Conservation (phyloP, 768 basidiomycete species). For the Hygrocybe coccinea region DNA sequence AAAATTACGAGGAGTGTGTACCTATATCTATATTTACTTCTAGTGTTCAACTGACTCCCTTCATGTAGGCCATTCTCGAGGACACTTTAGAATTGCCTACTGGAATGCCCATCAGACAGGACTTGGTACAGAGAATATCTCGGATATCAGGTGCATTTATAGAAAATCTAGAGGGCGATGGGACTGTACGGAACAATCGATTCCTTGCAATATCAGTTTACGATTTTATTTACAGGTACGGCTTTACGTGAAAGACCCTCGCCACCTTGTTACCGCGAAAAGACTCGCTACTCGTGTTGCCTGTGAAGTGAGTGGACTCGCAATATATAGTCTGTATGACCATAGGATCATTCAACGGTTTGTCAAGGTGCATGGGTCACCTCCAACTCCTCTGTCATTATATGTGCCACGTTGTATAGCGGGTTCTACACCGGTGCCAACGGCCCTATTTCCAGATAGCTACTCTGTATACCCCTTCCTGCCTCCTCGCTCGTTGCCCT, state of each 20-base stretch:
- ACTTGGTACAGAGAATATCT: constrained; percentile 62
- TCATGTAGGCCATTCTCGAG: constrained; percentile 36
- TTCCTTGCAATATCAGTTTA: background rate
- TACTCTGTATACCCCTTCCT: constrained; percentile 72
- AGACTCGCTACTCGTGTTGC: constrained; percentile 49
- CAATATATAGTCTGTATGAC: background rate
- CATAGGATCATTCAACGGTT: background rate
- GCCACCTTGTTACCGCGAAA: constrained; percentile 41
- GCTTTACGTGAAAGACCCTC: constrained; percentile 41
- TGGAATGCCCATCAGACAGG: constrained; percentile 36
- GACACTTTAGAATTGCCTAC: constrained; percentile 43
- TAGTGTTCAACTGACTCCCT: constrained; percentile 5
- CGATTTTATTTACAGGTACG: constrained; percentile 40
- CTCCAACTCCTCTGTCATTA: constrained; percentile 19
- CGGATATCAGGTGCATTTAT: constrained; percentile 60
- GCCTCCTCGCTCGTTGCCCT: constrained; percentile 44
- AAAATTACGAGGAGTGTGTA: constrained; percentile 46
- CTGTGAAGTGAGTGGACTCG: constrained; percentile 43
- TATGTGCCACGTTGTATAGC: constrained; percentile 28
- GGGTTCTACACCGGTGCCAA: constrained; percentile 20
- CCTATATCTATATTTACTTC: background rate
- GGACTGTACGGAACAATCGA: constrained; percentile 35
- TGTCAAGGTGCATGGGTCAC: constrained; percentile 9
- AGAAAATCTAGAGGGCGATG: constrained; percentile 43
- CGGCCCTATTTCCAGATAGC: constrained; percentile 28